phyloP scores from a whole-genome alignment of 257 asterid species.

The Striga asiatica region DNA sequence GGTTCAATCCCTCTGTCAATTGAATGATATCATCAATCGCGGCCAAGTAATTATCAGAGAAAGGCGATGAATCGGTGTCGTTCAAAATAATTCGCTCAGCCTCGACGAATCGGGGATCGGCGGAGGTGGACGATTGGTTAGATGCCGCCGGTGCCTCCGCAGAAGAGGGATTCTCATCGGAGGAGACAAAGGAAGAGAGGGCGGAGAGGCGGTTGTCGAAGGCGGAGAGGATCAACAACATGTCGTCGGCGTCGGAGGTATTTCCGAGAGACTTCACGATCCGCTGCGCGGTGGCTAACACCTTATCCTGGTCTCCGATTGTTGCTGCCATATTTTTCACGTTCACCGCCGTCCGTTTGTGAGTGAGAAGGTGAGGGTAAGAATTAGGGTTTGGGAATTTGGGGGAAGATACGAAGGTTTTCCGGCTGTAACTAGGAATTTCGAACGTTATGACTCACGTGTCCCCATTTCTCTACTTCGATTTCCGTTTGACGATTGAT shows the following conservation, averaged over 20 bases:
- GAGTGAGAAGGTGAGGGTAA: no score
- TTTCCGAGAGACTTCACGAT: conserved; percentile 75
- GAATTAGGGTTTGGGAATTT: no score
- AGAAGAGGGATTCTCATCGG: conserved; percentile 20
- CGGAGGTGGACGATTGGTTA: conserved; percentile 16
- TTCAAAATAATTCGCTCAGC: conserved; percentile 50
- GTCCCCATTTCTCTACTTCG: neutral
- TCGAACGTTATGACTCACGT: no score
- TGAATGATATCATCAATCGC: conserved; percentile 74
- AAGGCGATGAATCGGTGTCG: conserved; percentile 28
- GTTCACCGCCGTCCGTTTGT: neutral
- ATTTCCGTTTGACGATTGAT: no score
- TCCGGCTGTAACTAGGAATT: neutral
- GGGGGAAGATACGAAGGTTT: conserved; percentile 8
- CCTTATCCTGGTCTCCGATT: conserved; percentile 64
- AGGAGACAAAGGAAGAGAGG: conserved; percentile 41
- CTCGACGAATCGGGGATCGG: conserved; percentile 34
- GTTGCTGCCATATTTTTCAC: conserved; percentile 47
- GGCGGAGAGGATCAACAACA: conserved; percentile 60
- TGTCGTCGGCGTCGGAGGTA: conserved; percentile 57
- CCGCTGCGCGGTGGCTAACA: conserved; percentile 83
- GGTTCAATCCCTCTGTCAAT: conserved; percentile 51
- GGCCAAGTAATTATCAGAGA: conserved; percentile 36
- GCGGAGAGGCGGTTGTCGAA: conserved; percentile 76
- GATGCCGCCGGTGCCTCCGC: conserved; percentile 11